Evolutionary conservation across 352 stramenopile species (phyloP).

Genomic region (Globisporangium yorkense): DNA sequence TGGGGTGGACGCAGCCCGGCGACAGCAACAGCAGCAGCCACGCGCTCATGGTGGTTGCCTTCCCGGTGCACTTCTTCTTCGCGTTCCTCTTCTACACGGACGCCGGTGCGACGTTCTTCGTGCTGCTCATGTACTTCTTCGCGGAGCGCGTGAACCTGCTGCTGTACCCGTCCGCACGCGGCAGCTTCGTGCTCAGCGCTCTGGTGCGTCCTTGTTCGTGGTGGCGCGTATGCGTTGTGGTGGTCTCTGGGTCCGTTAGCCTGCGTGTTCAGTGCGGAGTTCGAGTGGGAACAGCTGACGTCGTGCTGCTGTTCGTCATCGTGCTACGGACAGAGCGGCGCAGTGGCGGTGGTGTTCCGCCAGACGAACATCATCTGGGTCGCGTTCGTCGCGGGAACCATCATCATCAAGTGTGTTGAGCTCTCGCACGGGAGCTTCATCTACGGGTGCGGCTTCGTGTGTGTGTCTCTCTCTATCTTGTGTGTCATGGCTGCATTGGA

Average conservation of each 20-base stretch:
- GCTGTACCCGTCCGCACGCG: slow-evolving; percentile 21
- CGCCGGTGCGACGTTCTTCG: slow-evolving; percentile 78
- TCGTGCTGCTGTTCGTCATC: no score
- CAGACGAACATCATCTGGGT: slow-evolving; percentile 93
- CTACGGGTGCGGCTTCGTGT: slow-evolving; percentile 44
- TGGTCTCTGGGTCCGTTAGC: neutral
- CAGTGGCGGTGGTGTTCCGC: slow-evolving; percentile 73
- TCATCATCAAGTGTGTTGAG: slow-evolving; percentile 68
- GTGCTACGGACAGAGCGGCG: slow-evolving; percentile 42
- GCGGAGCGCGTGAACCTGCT: slow-evolving; percentile 46
- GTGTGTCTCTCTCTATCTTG: neutral
- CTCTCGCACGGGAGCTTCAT: slow-evolving; percentile 56
- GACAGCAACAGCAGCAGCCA: slow-evolving; percentile 56
- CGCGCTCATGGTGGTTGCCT: slow-evolving; percentile 59
- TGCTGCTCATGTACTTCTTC: slow-evolving; percentile 78
- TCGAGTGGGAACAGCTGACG: neutral
- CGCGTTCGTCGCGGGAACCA: slow-evolving; percentile 70
- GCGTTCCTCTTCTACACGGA: slow-evolving; percentile 90
- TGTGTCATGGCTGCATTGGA: neutral
- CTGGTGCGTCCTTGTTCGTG: slow-evolving; percentile 23
- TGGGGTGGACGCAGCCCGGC: slow-evolving; percentile 13
- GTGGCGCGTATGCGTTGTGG: neutral
- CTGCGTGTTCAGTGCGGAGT: slow-evolving; percentile 1
- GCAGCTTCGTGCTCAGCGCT: slow-evolving; percentile 54
- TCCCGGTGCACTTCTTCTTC: slow-evolving; percentile 87